Conservation (phyloP, 352 stramenopile species). For the Phytopythium sindhum region DNA sequence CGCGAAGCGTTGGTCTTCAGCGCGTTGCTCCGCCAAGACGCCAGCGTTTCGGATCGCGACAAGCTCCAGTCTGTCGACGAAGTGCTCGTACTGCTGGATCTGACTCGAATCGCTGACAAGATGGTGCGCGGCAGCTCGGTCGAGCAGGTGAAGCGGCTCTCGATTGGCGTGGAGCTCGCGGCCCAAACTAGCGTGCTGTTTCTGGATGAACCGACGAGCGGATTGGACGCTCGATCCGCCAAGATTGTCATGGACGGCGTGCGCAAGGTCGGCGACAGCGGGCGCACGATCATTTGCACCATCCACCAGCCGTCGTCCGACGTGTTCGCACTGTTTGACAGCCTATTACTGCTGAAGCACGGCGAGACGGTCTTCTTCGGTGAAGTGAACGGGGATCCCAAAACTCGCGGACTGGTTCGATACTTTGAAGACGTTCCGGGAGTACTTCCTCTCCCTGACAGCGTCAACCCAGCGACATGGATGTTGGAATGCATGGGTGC, state of each 20-base stretch:
- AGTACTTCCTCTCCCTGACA: constrained; percentile 31
- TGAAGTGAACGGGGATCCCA: constrained; percentile 15
- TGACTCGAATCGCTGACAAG: constrained; percentile 9
- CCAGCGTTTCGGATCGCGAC: constrained; percentile 5
- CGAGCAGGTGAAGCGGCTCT: constrained; percentile 14
- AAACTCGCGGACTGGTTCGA: constrained; percentile 7
- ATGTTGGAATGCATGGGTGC: constrained; percentile 73
- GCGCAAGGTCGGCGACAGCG: no score
- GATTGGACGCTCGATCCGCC: constrained; percentile 82
- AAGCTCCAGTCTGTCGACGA: constrained; percentile 20
- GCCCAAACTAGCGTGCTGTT: constrained; percentile 74
- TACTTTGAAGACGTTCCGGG: constrained; percentile 29
- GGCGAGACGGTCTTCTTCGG: constrained; percentile 40
- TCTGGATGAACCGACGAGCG: constrained; percentile 49
- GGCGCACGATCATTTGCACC: background rate
- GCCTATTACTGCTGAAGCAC: constrained; percentile 57
- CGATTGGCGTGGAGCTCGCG: constrained; percentile 85
- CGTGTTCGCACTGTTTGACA: constrained; percentile 80
- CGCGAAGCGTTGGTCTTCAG: constrained; percentile 38
- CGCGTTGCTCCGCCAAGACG: constrained; percentile 50
- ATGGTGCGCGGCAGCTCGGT: no score
- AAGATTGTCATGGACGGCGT: constrained; percentile 14
- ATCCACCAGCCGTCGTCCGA: constrained; percentile 38
- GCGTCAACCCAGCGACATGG: constrained; percentile 88
- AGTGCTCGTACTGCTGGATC: constrained; percentile 14